Evolutionary conservation across 805 yeast genomes (phyloP).

Genomic region (Metschnikowia peoriensis): DNA sequence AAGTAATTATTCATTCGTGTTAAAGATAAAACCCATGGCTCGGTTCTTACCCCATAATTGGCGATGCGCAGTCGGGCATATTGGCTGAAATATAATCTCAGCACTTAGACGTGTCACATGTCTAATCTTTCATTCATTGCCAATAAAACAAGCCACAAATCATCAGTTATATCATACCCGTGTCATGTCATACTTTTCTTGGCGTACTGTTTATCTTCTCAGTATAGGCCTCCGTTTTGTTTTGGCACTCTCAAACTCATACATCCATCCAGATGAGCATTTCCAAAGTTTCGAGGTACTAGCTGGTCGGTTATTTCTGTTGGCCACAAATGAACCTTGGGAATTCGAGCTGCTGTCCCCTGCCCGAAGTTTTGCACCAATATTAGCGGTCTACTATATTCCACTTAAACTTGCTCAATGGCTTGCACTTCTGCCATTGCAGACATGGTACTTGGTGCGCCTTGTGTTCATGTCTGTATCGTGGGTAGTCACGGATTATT

Average conservation of each 20-base stretch:
- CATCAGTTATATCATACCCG: neutral
- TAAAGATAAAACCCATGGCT: too few species aligned
- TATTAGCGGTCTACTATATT: slow-evolving; percentile 71
- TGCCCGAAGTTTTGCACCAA: slow-evolving; percentile 69
- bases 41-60: neutral
- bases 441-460: slow-evolving; percentile 53
- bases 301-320: slow-evolving; percentile 44
- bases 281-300: slow-evolving; percentile 85
- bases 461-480: slow-evolving; percentile 43
- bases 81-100: neutral
- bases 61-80: neutral
- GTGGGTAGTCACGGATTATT: slow-evolving; percentile 39
- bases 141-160: neutral
- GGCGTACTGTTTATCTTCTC: slow-evolving; percentile 49
- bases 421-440: slow-evolving; percentile 44
- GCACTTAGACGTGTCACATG: neutral
- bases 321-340: slow-evolving; percentile 66
- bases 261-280: slow-evolving; percentile 97
- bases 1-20: too few species aligned
- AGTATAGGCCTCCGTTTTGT: slow-evolving; percentile 50
- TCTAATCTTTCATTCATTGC: neutral
- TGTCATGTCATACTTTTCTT: slow-evolving; percentile 19
- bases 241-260: slow-evolving; percentile 68
- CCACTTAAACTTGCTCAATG: slow-evolving; percentile 38
- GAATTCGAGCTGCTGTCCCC: slow-evolving; percentile 62